These are phyloP conservation scores for Sarcodon aspratus DNA, from an alignment of 768 basidiomycete genomes.

Conservation along the genomic window DNA sequence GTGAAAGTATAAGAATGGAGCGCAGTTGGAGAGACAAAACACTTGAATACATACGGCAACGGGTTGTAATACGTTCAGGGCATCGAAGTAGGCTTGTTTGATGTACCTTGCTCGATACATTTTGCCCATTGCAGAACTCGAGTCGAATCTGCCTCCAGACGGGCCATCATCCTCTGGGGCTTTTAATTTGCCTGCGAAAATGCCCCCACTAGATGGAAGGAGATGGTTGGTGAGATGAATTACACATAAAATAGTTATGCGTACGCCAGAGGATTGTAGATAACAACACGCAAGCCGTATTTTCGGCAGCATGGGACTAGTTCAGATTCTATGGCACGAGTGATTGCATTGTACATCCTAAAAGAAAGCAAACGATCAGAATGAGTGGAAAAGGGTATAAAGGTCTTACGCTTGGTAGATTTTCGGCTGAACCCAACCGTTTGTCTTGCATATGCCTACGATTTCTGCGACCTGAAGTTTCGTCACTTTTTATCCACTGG, in stretches of 20 bases:
- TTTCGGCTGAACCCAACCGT: conserved; percentile 42
- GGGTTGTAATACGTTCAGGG: conserved; percentile 26
- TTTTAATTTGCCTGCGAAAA: conserved; percentile 43
- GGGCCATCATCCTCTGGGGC: conserved; percentile 20
- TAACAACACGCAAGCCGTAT: conserved; percentile 43
- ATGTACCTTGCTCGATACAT: conserved; percentile 37
- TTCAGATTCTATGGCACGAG: conserved; percentile 34
- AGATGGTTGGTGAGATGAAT: background rate
- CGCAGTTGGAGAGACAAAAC: background rate
- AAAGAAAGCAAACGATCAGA: background rate
- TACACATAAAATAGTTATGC: background rate
- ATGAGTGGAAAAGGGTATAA: background rate
- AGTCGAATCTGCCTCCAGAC: conserved; percentile 31
- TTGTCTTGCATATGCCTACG: conserved; percentile 41
- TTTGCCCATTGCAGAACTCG: conserved; percentile 22
- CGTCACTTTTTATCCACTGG: background rate
- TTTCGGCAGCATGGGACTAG: conserved; percentile 48
- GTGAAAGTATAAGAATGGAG: background rate
- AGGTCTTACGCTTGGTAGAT: conserved; percentile 40
- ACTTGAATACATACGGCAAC: conserved; percentile 23
- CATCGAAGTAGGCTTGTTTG: conserved; percentile 29
- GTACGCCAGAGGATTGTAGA: conserved; percentile 45
- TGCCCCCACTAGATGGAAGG: conserved; percentile 29
- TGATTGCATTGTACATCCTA: conserved; percentile 38
- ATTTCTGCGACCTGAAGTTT: conserved; percentile 39